Percentiles rank a stretch among this genome's conserved stretches.
Evolutionary conservation across 2,329 filamentous ascomycete genomes (phyloP).

Genomic region (Aureobasidium subglaciale): DNA sequence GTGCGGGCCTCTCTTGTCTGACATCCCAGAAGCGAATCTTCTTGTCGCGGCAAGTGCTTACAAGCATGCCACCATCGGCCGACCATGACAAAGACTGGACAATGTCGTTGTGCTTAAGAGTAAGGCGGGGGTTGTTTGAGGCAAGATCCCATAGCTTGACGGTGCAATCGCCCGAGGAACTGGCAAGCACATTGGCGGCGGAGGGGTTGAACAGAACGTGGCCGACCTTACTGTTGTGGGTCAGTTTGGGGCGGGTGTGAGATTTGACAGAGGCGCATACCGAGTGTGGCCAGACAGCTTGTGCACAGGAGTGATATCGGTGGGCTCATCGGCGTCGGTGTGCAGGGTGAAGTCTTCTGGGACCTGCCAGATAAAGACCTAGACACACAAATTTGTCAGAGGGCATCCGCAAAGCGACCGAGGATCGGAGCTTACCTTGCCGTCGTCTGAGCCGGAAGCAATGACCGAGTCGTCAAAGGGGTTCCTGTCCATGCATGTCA

Average conservation of each 20-base stretch:
- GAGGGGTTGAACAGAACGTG: slow-evolving; percentile 97
- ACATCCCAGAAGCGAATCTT: slow-evolving; percentile 97
- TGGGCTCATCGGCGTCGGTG: slow-evolving; percentile 73
- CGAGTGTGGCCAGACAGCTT: slow-evolving; percentile 83
- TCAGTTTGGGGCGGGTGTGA: slow-evolving; percentile 21
- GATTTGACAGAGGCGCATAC: slow-evolving; percentile 39
- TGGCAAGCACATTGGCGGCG: slow-evolving; percentile 90
- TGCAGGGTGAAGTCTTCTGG: slow-evolving; percentile 79
- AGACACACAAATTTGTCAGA: background rate
- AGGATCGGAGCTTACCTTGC: slow-evolving; percentile 51
- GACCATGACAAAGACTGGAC: slow-evolving; percentile 96
- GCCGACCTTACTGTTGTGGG: slow-evolving; percentile 71
- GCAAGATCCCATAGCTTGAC: slow-evolving; percentile 94
- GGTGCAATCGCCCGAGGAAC: slow-evolving; percentile 87
- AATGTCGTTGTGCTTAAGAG: slow-evolving; percentile 81
- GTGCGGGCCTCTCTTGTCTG: slow-evolving; percentile 78
- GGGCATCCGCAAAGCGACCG: background rate
- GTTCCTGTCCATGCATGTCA: slow-evolving; percentile 54
- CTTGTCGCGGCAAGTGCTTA: slow-evolving; percentile 95
- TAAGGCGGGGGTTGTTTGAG: slow-evolving; percentile 65
- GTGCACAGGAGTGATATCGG: slow-evolving; percentile 71
- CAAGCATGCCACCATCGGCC: slow-evolving; percentile 75
- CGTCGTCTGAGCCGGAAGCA: slow-evolving; percentile 91
- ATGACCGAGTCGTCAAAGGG: slow-evolving; percentile 93
- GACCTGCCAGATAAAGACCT: slow-evolving; percentile 90